Conservation (phyloP, 1,284 basidiomycete species). For the Malassezia equina region DNA sequence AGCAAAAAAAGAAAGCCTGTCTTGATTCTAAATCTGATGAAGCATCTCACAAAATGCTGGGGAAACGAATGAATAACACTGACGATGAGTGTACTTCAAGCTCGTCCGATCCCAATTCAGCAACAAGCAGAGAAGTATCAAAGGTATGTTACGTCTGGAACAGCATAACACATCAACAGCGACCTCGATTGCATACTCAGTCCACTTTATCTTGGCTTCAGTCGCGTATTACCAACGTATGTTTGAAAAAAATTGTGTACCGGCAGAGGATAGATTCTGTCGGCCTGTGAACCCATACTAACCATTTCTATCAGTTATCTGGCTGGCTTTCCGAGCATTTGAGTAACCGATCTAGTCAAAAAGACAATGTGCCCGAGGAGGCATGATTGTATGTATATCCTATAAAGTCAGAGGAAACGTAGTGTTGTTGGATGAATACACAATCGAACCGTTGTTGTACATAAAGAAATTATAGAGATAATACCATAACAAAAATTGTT, state of each 20-base stretch:
- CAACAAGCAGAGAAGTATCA: background rate
- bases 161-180: slow-evolving; percentile 1
- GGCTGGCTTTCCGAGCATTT: background rate
- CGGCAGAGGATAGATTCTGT: background rate
- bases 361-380: background rate
- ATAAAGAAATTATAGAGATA: background rate
- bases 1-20: background rate
- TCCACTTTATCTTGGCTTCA: slow-evolving; percentile 2
- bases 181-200: background rate
- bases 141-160: background rate
- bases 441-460: background rate
- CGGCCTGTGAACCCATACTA: background rate
- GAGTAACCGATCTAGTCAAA: background rate
- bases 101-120: too few relatives aligned
- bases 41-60: background rate
- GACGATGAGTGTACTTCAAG: background rate
- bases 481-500: background rate
- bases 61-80: background rate
- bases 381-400: background rate
- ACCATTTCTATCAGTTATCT: background rate
- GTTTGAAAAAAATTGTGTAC: background rate
- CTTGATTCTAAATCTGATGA: background rate
- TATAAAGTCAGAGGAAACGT: background rate
- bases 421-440: background rate
- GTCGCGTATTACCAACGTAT: slow-evolving; percentile 1